Conservation (phyloP, 192 early-diverging fungal species). For the Linnemannia elongata region DNA sequence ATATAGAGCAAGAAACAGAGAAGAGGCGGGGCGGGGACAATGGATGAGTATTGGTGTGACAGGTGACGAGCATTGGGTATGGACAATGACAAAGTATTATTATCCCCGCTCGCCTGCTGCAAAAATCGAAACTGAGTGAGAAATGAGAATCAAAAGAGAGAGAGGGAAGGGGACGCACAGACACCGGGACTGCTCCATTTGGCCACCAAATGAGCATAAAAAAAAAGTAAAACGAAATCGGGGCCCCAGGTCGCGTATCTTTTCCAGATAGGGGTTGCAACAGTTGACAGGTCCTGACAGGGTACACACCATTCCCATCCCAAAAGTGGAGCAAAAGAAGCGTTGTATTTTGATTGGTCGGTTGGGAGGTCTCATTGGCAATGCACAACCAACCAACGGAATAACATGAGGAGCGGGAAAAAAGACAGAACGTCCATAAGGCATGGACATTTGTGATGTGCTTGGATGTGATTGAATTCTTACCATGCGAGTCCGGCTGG, state of each 20-base stretch:
- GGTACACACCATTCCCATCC: not conserved
- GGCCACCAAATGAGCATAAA: constrained; percentile 1
- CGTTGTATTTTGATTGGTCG: not conserved
- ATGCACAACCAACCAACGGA: no score
- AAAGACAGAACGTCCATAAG: no score
- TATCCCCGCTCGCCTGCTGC: not conserved
- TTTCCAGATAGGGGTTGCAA: not conserved
- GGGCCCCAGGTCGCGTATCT: constrained; percentile 5
- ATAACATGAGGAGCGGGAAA: no score
- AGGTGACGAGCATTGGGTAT: not conserved
- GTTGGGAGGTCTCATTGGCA: no score
- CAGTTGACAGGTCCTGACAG: not conserved
- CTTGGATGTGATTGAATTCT: not conserved
- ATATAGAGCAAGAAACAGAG: not conserved
- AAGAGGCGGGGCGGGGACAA: not conserved
- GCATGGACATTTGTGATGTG: no score
- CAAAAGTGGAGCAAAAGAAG: not conserved
- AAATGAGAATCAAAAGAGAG: not conserved
- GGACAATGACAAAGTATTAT: not conserved
- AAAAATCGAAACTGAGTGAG: not conserved
- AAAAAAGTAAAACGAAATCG: not conserved
- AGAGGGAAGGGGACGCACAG: not conserved
- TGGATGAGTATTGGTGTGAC: not conserved
- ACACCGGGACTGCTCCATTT: constrained; percentile 9
- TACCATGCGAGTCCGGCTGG: constrained; percentile 73